A percentile compares a stretch with the other conserved stretches of the same genome.
These are phyloP conservation scores for Linum trigynum DNA, from an alignment of 345 rosid genomes.

Conservation along the genomic window DNA sequence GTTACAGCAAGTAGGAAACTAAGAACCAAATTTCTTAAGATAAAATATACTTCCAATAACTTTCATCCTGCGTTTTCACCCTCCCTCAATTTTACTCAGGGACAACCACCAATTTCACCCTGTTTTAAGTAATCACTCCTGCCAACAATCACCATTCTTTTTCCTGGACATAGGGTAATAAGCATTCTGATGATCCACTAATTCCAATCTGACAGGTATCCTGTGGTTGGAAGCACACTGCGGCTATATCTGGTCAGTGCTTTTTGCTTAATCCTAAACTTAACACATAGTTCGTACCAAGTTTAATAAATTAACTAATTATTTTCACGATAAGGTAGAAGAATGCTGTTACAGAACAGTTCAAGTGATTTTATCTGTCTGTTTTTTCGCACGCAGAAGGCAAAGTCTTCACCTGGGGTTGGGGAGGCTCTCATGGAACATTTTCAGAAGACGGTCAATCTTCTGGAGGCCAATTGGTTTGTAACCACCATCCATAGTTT, in stretches of 20 bases:
- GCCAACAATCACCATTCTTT: too few relatives aligned
- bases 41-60: too few relatives aligned
- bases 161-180: too few relatives aligned
- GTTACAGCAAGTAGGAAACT: too few relatives aligned
- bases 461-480: slow-evolving; percentile 93
- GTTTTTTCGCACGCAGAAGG: slow-evolving; percentile 35
- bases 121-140: too few relatives aligned
- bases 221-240: slow-evolving; percentile 99
- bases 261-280: neutral
- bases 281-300: too few relatives aligned
- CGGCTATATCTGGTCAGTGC: slow-evolving; percentile 72
- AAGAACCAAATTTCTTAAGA: too few relatives aligned
- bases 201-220: slow-evolving; percentile 42
- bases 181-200: neutral
- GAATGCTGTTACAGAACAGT: neutral
- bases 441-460: slow-evolving; percentile 87
- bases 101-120: too few relatives aligned
- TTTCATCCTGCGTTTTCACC: too few relatives aligned
- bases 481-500: slow-evolving; percentile 16
- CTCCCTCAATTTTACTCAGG: too few relatives aligned
- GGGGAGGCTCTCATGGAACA: slow-evolving; percentile 95
- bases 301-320: too few relatives aligned
- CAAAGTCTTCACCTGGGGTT: slow-evolving; percentile 82
- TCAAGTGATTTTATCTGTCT: slow-evolving; percentile 2
- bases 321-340: neutral